Base-by-base conservation (phyloP, 352 stramenopile genomes). In the Phytophthora sansomeana region DNA sequence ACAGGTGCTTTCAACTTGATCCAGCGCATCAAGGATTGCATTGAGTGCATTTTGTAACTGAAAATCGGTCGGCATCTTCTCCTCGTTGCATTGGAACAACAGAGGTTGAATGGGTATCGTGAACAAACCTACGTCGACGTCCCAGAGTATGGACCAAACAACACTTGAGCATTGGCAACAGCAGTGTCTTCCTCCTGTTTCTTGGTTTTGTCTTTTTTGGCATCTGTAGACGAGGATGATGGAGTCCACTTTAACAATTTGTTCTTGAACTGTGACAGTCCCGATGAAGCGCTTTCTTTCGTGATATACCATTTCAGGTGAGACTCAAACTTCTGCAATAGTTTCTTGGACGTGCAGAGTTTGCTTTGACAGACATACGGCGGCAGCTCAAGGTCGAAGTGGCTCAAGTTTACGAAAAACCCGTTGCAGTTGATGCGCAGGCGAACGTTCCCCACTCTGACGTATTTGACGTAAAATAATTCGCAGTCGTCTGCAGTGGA, bases 401-500 rank as follows among this genome's bases (percentile, higher is more conserved):
- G 74, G 54, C 72, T 93, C 16, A 96, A 69, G 43, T 93, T 96
- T 8, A 96, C 87, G 44, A 93, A 92, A 62, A 94, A 96, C 0
- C 87, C 87, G 55, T 92, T 89, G 70, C 87, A 94, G 56, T 92
- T 92, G 71, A 96, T 91, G 16, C 82, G 80, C 4, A 94, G 56
- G 0, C 85, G 82, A 14, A 96, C 74, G 63, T 93, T 93, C 8
- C 87, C 87, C 26, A 96, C 82, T 29, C 85, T 72, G 2, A 94
- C 80, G 52, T 96, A 96, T 56, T 94, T 93, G 51, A 96, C 91
- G 71, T 92, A 96, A 60, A 93, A 94, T 6, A 94, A 56, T 36
- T 96, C 87, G 44, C 79, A 83, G 16, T 82, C 77, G 26, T 92
- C 83, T 4, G 71, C 58, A 0, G 75, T 76, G 6, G 80, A 65